A percentile compares a stretch with the other conserved stretches of the same genome.
Evolutionary conservation across 2,329 filamentous ascomycete species (phyloP).

Genomic region (Colletotrichum spinosum): DNA sequence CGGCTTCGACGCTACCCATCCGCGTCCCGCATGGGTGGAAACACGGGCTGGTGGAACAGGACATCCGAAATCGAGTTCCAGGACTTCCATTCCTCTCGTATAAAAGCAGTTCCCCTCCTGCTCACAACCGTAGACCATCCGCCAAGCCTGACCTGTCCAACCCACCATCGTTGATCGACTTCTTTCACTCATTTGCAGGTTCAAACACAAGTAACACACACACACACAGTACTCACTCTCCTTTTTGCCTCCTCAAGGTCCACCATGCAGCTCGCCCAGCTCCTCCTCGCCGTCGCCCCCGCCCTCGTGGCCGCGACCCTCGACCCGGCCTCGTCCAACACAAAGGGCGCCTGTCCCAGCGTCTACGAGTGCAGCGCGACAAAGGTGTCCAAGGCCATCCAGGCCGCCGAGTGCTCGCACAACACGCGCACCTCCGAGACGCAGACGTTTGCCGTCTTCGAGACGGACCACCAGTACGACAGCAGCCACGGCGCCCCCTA

Average conservation of each 20-base stretch:
- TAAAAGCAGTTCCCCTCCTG: too few relatives aligned
- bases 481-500: conserved; percentile 26
- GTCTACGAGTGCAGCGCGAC: conserved; percentile 30
- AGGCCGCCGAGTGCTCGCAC: conserved; percentile 36
- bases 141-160: too few relatives aligned
- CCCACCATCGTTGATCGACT: not conserved
- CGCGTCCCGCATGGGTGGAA: not conserved
- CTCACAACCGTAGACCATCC: too few relatives aligned
- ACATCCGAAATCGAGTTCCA: too few relatives aligned
- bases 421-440: conserved; percentile 33
- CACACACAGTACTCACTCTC: too few relatives aligned
- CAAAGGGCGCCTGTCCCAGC: conserved; percentile 32
- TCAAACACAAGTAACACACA: not conserved
- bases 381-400: conserved; percentile 36
- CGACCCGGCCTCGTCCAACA: conserved; percentile 34
- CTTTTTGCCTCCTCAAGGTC: too few relatives aligned
- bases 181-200: conserved; percentile 1
- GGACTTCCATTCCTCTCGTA: too few relatives aligned
- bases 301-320: conserved; percentile 32
- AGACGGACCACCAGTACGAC: conserved; percentile 34
- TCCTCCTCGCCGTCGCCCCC: conserved; percentile 25
- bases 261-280: conserved; percentile 20
- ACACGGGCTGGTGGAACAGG: too few relatives aligned
- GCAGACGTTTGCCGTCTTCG: conserved; percentile 35
- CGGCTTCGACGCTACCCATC: conserved; percentile 16